These are phyloP conservation scores for Echria macrotheca DNA, from an alignment of 495 filamentous ascomycete genomes.

Conservation along the genomic window DNA sequence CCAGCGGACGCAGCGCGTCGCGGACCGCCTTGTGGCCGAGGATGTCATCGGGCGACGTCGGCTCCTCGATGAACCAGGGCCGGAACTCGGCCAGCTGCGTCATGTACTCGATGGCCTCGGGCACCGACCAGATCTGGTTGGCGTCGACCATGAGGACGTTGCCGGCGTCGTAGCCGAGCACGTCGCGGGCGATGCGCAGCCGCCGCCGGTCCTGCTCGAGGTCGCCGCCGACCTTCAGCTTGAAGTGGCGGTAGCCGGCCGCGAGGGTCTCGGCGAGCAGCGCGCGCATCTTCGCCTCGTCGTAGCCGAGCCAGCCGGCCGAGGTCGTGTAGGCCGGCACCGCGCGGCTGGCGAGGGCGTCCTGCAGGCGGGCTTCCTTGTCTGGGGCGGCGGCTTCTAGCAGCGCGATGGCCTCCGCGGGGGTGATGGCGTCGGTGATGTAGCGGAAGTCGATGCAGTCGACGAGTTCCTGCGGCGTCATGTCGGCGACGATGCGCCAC, in stretches of 20 bases:
- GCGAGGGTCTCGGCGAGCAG: slow-evolving; percentile 66
- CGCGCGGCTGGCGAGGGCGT: slow-evolving; percentile 63
- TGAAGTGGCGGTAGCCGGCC: slow-evolving; percentile 82
- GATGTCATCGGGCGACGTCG: slow-evolving; percentile 90
- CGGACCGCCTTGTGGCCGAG: slow-evolving; percentile 81
- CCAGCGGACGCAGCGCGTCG: slow-evolving; percentile 66
- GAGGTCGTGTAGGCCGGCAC: slow-evolving; percentile 89
- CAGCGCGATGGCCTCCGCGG: slow-evolving; percentile 72
- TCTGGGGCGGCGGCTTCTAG: slow-evolving; percentile 55
- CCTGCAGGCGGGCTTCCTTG: slow-evolving; percentile 61
- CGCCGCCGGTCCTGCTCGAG: slow-evolving; percentile 65
- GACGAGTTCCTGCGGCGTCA: slow-evolving; percentile 82
- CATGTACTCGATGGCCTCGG: slow-evolving; percentile 89
- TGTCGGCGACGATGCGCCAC: slow-evolving; percentile 84
- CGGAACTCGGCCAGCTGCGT: slow-evolving; percentile 72
- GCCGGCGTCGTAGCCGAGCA: slow-evolving; percentile 80
- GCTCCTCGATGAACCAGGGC: slow-evolving; percentile 97
- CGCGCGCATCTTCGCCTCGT: slow-evolving; percentile 72
- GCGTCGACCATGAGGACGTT: slow-evolving; percentile 94
- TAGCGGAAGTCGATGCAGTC: slow-evolving; percentile 88
- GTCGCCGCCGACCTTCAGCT: slow-evolving; percentile 78
- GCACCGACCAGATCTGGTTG: slow-evolving; percentile 92
- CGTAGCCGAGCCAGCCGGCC: slow-evolving; percentile 93
- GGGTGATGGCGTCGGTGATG: slow-evolving; percentile 88
- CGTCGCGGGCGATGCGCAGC: slow-evolving; percentile 67